These are phyloP conservation scores for Paraurostyla sp. DNA, from an alignment of 73 alveolate genomes.

Conservation along the genomic window DNA sequence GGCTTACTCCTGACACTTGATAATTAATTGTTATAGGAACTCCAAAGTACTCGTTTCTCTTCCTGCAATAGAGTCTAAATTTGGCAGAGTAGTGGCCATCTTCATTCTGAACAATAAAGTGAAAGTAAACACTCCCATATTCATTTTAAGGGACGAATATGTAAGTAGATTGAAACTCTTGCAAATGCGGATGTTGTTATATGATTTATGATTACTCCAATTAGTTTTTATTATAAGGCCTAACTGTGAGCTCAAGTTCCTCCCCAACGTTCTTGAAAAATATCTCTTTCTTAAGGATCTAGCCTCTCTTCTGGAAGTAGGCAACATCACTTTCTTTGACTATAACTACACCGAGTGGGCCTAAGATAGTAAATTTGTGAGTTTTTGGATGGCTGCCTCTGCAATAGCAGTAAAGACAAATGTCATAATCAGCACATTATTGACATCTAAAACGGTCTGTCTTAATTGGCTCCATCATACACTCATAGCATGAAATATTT, in stretches of 20 bases:
- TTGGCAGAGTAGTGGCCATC: slow-evolving; percentile 65
- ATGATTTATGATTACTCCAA: too few species aligned
- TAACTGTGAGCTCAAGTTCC: slow-evolving; percentile 72
- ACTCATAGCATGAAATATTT: slow-evolving; percentile 71
- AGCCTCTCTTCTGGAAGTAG: slow-evolving; percentile 50
- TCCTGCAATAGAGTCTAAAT: slow-evolving; percentile 71
- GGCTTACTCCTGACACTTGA: slow-evolving; percentile 50
- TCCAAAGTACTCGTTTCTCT: slow-evolving; percentile 73
- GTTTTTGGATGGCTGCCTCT: slow-evolving; percentile 64
- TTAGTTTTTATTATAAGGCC: slow-evolving; percentile 52
- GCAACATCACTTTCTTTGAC: slow-evolving; percentile 66
- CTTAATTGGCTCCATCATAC: slow-evolving; percentile 64
- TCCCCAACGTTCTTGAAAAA: slow-evolving; percentile 78
- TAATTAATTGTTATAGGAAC: slow-evolving; percentile 45
- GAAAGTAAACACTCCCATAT: slow-evolving; percentile 72
- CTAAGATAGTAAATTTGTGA: slow-evolving; percentile 64
- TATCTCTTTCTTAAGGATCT: slow-evolving; percentile 74
- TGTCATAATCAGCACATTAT: slow-evolving; percentile 57
- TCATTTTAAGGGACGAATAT: slow-evolving; percentile 56
- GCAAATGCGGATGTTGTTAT: slow-evolving; percentile 21
- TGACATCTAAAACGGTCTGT: slow-evolving; percentile 76
- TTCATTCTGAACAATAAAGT: slow-evolving; percentile 70
- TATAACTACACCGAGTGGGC: slow-evolving; percentile 74
- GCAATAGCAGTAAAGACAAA: slow-evolving; percentile 79
- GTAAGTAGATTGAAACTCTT: slow-evolving; percentile 75